These are phyloP conservation scores for Ophiostoma himal-ulmi DNA, from an alignment of 2,329 filamentous ascomycete genomes.

Conservation along the genomic window DNA sequence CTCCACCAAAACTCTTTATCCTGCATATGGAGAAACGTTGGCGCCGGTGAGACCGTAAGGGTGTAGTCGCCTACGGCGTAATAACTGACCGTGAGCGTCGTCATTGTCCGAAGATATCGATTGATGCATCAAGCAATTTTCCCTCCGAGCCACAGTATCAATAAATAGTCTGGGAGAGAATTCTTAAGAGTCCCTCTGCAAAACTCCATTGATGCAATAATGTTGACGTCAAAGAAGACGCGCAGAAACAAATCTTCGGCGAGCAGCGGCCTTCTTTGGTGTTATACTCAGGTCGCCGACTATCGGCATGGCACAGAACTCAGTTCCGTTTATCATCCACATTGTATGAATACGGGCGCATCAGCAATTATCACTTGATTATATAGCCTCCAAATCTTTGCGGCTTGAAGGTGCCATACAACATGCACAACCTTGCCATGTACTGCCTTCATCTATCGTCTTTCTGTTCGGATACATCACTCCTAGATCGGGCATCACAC, in stretches of 20 bases:
- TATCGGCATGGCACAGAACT: neutral
- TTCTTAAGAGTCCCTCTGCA: no score
- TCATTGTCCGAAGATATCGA: neutral
- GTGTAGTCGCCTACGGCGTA: neutral
- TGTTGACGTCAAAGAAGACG: no score
- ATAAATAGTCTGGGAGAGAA: no score
- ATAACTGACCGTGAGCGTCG: neutral
- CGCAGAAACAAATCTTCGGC: neutral
- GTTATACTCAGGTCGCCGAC: neutral
- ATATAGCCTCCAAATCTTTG: neutral
- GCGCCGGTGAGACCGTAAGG: neutral
- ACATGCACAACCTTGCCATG: neutral
- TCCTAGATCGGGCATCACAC: neutral
- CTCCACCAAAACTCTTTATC: neutral
- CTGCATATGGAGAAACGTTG: neutral
- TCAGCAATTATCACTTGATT: neutral
- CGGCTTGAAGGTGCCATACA: neutral
- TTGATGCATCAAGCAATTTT: neutral
- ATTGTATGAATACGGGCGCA: neutral
- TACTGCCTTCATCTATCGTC: neutral
- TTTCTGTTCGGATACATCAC: neutral
- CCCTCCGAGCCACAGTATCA: neutral
- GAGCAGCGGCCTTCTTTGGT: neutral
- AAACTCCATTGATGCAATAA: no score
- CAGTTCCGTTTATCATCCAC: neutral